Evolutionary conservation across 495 filamentous ascomycete genomes (phyloP), one percentile per base, ranked within the genome.

Genomic region (Neurospora sp.): DNA sequence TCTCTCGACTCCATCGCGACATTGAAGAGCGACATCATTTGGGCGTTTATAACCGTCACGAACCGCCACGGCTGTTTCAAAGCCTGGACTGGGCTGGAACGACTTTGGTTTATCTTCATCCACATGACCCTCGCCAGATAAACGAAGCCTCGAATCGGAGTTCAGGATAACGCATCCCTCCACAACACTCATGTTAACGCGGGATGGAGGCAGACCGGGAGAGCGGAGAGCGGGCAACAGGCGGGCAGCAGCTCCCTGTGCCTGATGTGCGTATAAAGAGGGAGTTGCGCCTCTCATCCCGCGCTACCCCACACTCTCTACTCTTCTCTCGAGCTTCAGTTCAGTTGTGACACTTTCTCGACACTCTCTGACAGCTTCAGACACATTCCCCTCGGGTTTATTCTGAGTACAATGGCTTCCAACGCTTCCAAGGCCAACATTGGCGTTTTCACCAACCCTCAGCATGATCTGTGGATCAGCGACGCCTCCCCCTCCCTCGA

Each of bases 401-500:
- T 59, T 69, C 69, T 74, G 40, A 74, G 31, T 16, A 44, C 40
- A 12, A 73, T 53, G 69, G 46, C 74, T 20, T 37, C 42, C 61
- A 76, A 79, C 74, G 82, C 82, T 39, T 74, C 79, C 35, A 97
- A 96, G 86, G 80, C 92, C 72, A 98, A 97, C 83, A 94, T 98
- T 77, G 95, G 93, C 76, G 94, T 97, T 70, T 98, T 91, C 86
- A 98, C 94, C 69, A 96, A 97, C 82, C 93, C 94, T 39, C 86
- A 88, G 38, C 94, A 98, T 79, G 92, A 97, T 75, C 85, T 98
- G 70, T 98, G 94, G 93, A 89, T 97, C 59, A 91, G 88, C 70
- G 91, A 93, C 59, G 89, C 93, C 1, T 84, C 85, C 71, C 95
- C 95, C 2, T 89, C 88, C 18, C 83, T 92, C 5, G 92, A 96